phyloP scores from a whole-genome alignment of 805 yeast genomes.

The Wickerhamiella kurtzmanii region DNA sequence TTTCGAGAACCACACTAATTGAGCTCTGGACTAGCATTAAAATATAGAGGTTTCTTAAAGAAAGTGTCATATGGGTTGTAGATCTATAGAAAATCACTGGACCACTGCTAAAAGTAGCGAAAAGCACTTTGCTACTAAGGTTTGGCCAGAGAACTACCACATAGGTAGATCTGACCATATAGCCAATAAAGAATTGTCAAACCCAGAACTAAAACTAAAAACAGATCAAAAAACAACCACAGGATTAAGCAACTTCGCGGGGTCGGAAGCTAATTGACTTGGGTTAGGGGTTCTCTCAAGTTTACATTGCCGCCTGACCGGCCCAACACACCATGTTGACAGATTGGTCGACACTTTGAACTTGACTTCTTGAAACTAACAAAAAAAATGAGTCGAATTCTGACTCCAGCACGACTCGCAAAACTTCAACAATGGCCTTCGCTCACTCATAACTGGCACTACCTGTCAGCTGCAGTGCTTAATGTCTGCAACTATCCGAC shows the following conservation, averaged over 20 bases:
- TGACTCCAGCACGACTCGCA: conserved; percentile 45
- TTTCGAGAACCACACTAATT: too few species aligned
- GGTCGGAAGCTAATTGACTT: not conserved
- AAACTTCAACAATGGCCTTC: conserved; percentile 41
- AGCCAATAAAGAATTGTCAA: too few species aligned
- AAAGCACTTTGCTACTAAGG: too few species aligned
- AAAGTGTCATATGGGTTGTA: too few species aligned
- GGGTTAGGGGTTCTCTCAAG: not conserved
- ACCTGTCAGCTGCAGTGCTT: conserved; percentile 66
- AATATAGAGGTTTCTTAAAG: too few species aligned
- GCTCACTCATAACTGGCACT: conserved; percentile 53
- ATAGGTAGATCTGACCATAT: too few species aligned
- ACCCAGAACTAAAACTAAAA: too few species aligned
- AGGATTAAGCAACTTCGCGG: too few species aligned
- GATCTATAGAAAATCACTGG: too few species aligned
- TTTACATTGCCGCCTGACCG: not conserved
- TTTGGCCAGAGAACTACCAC: too few species aligned
- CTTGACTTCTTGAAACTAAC: not conserved
- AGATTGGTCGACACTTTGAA: not conserved
- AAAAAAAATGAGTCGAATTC: conserved; percentile 13
- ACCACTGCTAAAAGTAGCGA: too few species aligned
- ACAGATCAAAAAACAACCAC: not conserved
- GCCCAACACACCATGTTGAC: not conserved
- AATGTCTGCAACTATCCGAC: conserved; percentile 72
- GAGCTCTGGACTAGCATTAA: too few species aligned